Evolutionary conservation across 805 yeast genomes (phyloP), one percentile per base, ranked within the genome.

Genomic region (Candida xyloterini): DNA sequence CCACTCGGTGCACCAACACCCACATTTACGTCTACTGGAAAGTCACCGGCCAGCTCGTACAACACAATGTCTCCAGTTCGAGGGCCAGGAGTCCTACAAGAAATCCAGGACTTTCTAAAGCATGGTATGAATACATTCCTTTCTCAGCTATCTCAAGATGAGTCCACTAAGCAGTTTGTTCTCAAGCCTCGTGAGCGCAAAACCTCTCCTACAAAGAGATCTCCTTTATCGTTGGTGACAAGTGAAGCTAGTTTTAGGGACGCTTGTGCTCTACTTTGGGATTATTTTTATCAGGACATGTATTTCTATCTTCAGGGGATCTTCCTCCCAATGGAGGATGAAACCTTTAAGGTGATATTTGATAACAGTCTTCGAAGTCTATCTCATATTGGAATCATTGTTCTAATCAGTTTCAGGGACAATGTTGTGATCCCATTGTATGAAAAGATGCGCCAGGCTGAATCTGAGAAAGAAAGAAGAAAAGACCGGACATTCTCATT

Each of bases 241-340:
- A 27, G 50, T 10, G 28, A 40, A 15, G 13, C 33, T 4, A 64
- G 48, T 18, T 59, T 59, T 37, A 53, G 48, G 50, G 64, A 33
- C 56, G 66, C 60, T 62, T 52, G 63, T 63, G 63, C 72, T 2
- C 52, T 67, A 1, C 65, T 78, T 2, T 82, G 89, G 89, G 70
- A 69, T 13, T 62, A 62, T 18, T 82, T 81, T 54, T 75, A 72
- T 46, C 65, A 66, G n/a, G 69, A 72, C 27, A 70, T 79, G 2
- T 68, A 74, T 36, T 79, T 78, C 38, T 78, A 78, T 51, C 61
- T 81, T 14, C 73, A 79, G 43, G 84, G 84, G 0, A 71, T 79
- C 0, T 71, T 83, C 33, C 48, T 79, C 24, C 90, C 90, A 0
- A 52, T 84, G 15, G 79, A 78, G 41, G 52, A 63, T 14, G 80